These are phyloP conservation scores for Graphilbum fragrans DNA, from an alignment of 2,329 filamentous ascomycete species.

Conservation along the genomic window DNA sequence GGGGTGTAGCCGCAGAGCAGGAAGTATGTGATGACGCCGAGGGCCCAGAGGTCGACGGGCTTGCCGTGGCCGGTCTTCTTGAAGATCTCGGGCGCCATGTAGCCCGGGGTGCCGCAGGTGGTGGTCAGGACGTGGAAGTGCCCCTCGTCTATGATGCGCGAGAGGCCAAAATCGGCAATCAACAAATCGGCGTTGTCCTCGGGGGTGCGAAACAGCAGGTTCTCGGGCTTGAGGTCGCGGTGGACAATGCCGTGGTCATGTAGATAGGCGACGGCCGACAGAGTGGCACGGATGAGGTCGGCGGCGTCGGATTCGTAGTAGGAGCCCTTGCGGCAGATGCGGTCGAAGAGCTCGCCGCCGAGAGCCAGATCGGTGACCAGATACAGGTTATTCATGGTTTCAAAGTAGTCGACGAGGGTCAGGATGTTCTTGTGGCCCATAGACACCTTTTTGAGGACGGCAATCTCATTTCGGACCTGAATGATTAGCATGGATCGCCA, in stretches of 20 bases:
- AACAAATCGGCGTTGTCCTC: constrained; percentile 95
- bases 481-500: background rate
- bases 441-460: constrained; percentile 92
- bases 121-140: constrained; percentile 96
- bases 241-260: constrained; percentile 99
- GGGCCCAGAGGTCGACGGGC: constrained; percentile 95
- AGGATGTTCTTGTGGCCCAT: constrained; percentile 99
- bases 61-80: constrained; percentile 98
- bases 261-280: constrained; percentile 95
- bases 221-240: constrained; percentile 94
- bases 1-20: constrained; percentile 95
- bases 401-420: constrained; percentile 96
- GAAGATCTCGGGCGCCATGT: constrained; percentile 99
- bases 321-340: constrained; percentile 95
- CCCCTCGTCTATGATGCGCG: constrained; percentile 97
- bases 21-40: constrained; percentile 98
- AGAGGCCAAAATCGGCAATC: constrained; percentile 94
- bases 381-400: constrained; percentile 99
- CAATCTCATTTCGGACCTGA: constrained; percentile 93
- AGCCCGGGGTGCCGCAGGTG: constrained; percentile 93
- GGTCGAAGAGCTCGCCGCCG: constrained; percentile 93
- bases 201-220: constrained; percentile 88
- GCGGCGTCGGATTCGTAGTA: constrained; percentile 98
- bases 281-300: constrained; percentile 83
- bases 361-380: constrained; percentile 94